These are phyloP conservation scores for Auricularia cornea DNA, from an alignment of 768 basidiomycete species.

Conservation along the genomic window DNA sequence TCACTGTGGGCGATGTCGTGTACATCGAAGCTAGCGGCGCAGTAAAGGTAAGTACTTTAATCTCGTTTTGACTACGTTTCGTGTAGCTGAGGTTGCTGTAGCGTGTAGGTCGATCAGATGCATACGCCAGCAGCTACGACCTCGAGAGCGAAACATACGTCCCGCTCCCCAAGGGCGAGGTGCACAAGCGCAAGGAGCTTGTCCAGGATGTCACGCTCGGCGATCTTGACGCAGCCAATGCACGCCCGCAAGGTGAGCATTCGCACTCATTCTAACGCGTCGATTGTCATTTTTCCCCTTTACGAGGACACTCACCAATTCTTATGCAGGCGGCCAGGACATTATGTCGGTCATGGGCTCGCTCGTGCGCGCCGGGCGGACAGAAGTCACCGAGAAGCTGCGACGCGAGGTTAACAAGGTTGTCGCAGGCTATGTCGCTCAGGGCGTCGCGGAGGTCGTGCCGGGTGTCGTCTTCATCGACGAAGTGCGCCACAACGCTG, in stretches of 20 bases:
- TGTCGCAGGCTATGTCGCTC: slow-evolving; percentile 94
- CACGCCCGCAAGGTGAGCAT: slow-evolving; percentile 60
- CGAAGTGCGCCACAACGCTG: slow-evolving; percentile 51
- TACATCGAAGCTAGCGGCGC: slow-evolving; percentile 96
- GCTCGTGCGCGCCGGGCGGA: slow-evolving; percentile 85
- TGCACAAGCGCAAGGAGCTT: slow-evolving; percentile 91
- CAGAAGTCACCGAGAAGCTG: slow-evolving; percentile 95
- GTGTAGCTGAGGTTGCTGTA: no score
- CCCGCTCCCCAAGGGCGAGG: slow-evolving; percentile 92
- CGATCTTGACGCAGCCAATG: slow-evolving; percentile 94
- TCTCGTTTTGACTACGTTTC: slow-evolving; percentile 4
- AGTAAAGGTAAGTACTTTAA: slow-evolving; percentile 60
- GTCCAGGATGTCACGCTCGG: slow-evolving; percentile 94
- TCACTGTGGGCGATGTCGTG: slow-evolving; percentile 92
- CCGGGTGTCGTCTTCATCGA: slow-evolving; percentile 98
- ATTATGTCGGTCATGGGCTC: slow-evolving; percentile 96
- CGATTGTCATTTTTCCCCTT: no score
- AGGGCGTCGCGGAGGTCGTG: slow-evolving; percentile 95
- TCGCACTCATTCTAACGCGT: background rate
- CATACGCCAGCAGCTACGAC: slow-evolving; percentile 95
- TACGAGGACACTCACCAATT: no score
- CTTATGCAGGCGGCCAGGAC: slow-evolving; percentile 67
- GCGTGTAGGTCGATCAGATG: slow-evolving; percentile 94
- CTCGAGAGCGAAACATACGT: slow-evolving; percentile 98
- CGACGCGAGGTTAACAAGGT: slow-evolving; percentile 95